phyloP scores from a whole-genome alignment of 495 filamentous ascomycete species.

The Podospora pseudopauciseta region DNA sequence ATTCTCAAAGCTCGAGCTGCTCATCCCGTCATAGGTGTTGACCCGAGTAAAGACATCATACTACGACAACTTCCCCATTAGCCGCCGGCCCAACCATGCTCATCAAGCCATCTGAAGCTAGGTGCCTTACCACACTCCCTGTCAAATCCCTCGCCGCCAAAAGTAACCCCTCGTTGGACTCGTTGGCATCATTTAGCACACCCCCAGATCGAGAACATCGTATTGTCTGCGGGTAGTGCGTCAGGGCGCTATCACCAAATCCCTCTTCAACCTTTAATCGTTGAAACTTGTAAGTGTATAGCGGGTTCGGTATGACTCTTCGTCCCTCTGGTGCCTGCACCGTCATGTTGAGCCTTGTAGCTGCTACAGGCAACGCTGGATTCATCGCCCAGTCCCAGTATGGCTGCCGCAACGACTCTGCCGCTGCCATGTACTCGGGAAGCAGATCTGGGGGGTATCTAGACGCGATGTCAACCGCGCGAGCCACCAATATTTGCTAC shows the following conservation, averaged over 20 bases:
- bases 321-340: slow-evolving; percentile 32
- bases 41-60: slow-evolving; percentile 37
- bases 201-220: slow-evolving; percentile 20
- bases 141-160: slow-evolving; percentile 21
- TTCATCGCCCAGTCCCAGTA: slow-evolving; percentile 45
- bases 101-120: neutral
- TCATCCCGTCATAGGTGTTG: slow-evolving; percentile 23
- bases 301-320: slow-evolving; percentile 31
- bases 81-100: slow-evolving; percentile 1
- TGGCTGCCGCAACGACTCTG: slow-evolving; percentile 35
- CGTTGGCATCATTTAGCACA: slow-evolving; percentile 22
- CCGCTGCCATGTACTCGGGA: slow-evolving; percentile 33
- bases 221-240: slow-evolving; percentile 23
- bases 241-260: slow-evolving; percentile 20
- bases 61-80: slow-evolving; percentile 20
- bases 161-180: slow-evolving; percentile 23
- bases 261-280: slow-evolving; percentile 24
- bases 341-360: slow-evolving; percentile 28
- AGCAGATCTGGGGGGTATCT: slow-evolving; percentile 27
- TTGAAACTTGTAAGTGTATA: slow-evolving; percentile 39
- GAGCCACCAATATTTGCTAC: slow-evolving; percentile 39
- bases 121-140: slow-evolving; percentile 30
- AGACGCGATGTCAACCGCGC: slow-evolving; percentile 34
- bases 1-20: slow-evolving; percentile 35
- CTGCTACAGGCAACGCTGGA: slow-evolving; percentile 29